A percentile compares a stretch with the other conserved stretches of the same genome.
These are phyloP conservation scores for Petunia secreta DNA, from an alignment of 257 asterid species.

Conservation along the genomic window DNA sequence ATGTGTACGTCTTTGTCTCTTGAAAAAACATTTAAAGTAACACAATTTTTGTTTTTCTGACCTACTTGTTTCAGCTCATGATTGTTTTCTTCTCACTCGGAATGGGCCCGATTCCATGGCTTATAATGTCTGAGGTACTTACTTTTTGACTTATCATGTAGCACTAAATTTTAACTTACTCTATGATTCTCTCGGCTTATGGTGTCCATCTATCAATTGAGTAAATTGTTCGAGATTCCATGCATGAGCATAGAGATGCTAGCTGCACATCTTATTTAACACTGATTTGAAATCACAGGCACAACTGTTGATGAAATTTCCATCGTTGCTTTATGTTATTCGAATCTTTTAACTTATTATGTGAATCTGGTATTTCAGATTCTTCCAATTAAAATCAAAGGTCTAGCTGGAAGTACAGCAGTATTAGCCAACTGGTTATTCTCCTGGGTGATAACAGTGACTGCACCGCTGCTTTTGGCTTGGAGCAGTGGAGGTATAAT, in stretches of 20 bases:
- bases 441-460: slow-evolving; percentile 74
- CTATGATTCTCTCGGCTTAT: not conserved
- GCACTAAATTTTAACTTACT: not conserved
- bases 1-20: not conserved
- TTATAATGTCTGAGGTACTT: slow-evolving; percentile 94
- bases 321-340: not conserved
- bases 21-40: not conserved
- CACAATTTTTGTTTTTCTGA: slow-evolving; percentile 6
- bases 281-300: not conserved
- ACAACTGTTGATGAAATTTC: not conserved
- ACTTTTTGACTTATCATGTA: not conserved
- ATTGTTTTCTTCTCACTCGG: slow-evolving; percentile 82
- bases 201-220: not conserved
- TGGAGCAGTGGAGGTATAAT: slow-evolving; percentile 81
- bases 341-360: not conserved
- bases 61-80: slow-evolving; percentile 51
- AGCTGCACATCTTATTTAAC: not conserved
- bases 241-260: not conserved
- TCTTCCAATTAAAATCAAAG: slow-evolving; percentile 83
- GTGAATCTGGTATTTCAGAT: slow-evolving; percentile 47
- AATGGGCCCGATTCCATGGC: slow-evolving; percentile 97
- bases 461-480: slow-evolving; percentile 72
- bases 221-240: not conserved
- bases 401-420: slow-evolving; percentile 88
- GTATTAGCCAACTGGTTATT: slow-evolving; percentile 75